Conservation (phyloP, 2,329 filamentous ascomycete genomes). For the Sporothrix pseudoabietina region DNA sequence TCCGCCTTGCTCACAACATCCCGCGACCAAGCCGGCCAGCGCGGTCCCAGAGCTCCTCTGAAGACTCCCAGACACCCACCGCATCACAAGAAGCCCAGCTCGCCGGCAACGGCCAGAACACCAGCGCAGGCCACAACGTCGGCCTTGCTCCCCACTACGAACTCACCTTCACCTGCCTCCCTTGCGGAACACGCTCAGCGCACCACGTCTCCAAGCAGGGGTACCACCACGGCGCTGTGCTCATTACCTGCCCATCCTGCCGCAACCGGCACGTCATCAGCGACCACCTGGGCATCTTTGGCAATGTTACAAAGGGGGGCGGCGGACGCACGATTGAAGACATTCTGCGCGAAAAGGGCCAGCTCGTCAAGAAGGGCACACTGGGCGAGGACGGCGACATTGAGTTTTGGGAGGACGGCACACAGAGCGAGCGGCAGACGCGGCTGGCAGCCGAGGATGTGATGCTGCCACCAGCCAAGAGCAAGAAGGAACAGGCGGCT, state of each 20-base stretch:
- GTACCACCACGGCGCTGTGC: constrained; percentile 85
- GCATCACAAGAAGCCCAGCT: background rate
- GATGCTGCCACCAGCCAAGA: constrained; percentile 26
- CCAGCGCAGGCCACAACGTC: constrained; percentile 35
- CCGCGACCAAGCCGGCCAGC: constrained; percentile 18
- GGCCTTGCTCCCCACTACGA: constrained; percentile 69
- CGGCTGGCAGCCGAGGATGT: constrained; percentile 35
- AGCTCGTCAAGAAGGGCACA: constrained; percentile 70
- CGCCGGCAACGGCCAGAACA: constrained; percentile 12
- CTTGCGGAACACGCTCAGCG: constrained; percentile 76
- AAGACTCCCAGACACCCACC: background rate
- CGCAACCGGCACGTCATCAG: constrained; percentile 87
- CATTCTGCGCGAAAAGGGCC: constrained; percentile 73
- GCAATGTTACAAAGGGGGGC: constrained; percentile 49
- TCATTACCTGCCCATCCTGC: constrained; percentile 87
- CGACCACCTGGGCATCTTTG: constrained; percentile 82
- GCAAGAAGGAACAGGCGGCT: constrained; percentile 17
- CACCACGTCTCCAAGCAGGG: constrained; percentile 92
- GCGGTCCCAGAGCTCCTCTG: background rate
- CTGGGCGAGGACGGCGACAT: constrained; percentile 79
- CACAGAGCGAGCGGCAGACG: constrained; percentile 42
- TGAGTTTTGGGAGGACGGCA: constrained; percentile 85
- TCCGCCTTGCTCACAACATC: constrained; percentile 27
- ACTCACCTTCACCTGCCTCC: constrained; percentile 89
- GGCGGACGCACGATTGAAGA: constrained; percentile 70